Conservation (phyloP, 2,329 filamentous ascomycete species). For the Shiraia sp. region DNA sequence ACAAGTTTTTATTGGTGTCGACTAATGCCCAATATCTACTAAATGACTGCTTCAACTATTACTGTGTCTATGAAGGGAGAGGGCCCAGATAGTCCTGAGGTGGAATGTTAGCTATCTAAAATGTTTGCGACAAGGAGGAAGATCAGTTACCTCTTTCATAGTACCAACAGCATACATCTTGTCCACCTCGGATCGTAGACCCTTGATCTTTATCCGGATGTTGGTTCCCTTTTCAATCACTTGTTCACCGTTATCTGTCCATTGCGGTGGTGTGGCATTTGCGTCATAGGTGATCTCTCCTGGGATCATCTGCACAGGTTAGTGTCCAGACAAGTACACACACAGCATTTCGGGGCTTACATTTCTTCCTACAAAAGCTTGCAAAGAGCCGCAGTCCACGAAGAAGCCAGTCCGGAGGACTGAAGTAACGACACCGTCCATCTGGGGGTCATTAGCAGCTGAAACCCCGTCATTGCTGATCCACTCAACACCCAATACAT, state of each 20-base stretch:
- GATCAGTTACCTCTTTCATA: constrained; percentile 72
- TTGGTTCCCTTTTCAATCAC: constrained; percentile 93
- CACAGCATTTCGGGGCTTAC: constrained; percentile 57
- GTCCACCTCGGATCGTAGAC: constrained; percentile 88
- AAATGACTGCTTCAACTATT: neutral
- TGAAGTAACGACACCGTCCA: constrained; percentile 90
- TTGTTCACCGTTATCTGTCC: constrained; percentile 91
- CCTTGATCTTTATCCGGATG: constrained; percentile 91
- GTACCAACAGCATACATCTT: constrained; percentile 97
- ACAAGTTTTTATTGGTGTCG: too few species aligned
- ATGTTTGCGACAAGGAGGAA: too few species aligned
- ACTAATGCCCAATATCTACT: too few species aligned
- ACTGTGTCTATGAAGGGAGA: constrained; percentile 31
- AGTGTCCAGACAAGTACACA: constrained; percentile 20
- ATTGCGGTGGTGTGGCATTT: constrained; percentile 94
- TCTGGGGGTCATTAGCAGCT: constrained; percentile 56
- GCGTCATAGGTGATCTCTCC: constrained; percentile 91
- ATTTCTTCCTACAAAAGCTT: constrained; percentile 79
- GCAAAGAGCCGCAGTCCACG: constrained; percentile 76
- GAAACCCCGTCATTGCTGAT: neutral
- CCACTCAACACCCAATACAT: constrained; percentile 46
- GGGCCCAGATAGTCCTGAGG: constrained; percentile 46
- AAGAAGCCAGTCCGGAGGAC: constrained; percentile 94
- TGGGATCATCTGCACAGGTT: constrained; percentile 73
- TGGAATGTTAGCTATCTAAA: constrained; percentile 13